A percentile compares a stretch with the other conserved stretches of the same genome.
Conservation (phyloP, 2,329 filamentous ascomycete genomes). For the Beauveria asiatica region DNA sequence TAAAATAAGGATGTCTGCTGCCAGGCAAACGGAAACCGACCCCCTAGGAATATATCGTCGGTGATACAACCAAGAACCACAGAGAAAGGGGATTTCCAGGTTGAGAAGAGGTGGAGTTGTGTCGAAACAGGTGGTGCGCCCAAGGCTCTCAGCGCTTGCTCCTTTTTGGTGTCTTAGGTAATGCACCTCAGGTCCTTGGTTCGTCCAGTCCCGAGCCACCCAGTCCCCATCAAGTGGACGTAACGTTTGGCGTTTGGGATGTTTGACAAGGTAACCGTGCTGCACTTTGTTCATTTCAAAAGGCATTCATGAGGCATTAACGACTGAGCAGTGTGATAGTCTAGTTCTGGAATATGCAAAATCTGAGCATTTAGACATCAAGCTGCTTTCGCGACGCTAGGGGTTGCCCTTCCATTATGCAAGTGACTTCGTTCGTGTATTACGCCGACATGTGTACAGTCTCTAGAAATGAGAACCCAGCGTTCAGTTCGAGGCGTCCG, state of each 20-base stretch:
- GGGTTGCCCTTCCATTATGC: too few species aligned
- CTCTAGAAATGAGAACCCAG: too few species aligned
- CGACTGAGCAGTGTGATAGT: not conserved
- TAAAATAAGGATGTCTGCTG: slow-evolving; percentile 29
- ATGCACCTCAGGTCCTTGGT: not conserved
- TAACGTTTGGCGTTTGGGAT: slow-evolving; percentile 1
- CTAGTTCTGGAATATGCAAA: not conserved
- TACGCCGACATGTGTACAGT: not conserved
- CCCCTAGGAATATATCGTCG: slow-evolving; percentile 15
- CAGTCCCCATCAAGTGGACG: not conserved
- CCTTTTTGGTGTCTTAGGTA: slow-evolving; percentile 8
- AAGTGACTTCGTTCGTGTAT: not conserved
- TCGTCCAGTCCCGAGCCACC: not conserved
- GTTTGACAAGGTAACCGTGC: not conserved
- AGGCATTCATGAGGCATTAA: not conserved
- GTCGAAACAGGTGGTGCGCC: slow-evolving; percentile 6
- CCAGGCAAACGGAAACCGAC: slow-evolving; percentile 25
- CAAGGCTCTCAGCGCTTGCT: slow-evolving; percentile 7
- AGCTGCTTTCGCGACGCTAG: not conserved
- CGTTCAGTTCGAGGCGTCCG: too few species aligned
- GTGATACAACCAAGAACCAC: slow-evolving; percentile 10
- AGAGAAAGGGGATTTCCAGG: slow-evolving; percentile 2
- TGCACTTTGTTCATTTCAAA: not conserved
- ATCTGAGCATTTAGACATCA: not conserved
- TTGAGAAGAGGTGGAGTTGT: slow-evolving; percentile 7